phyloP scores from a whole-genome alignment of 164 flowering plant species.

The Vitis rupestris region DNA sequence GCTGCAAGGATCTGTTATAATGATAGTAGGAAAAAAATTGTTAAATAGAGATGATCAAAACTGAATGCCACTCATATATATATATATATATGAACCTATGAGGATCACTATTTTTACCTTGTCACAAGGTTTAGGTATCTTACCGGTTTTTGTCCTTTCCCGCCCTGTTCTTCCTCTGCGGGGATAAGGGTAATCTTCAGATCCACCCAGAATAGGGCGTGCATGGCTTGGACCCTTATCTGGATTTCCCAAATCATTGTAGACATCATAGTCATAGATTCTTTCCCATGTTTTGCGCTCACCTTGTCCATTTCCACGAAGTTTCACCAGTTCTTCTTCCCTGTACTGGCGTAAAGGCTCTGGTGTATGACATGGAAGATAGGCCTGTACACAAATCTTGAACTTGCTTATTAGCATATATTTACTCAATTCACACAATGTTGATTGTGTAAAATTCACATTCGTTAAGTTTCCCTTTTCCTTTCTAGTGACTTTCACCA shows the following conservation, averaged over 20 bases:
- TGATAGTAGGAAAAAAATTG: neutral
- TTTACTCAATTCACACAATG: neutral
- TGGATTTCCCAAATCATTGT: constrained; percentile 78
- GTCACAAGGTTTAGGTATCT: neutral
- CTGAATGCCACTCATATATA: neutral
- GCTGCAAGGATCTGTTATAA: constrained; percentile 51
- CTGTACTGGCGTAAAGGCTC: constrained; percentile 48
- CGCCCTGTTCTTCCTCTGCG: constrained; percentile 84
- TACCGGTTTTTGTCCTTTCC: constrained; percentile 55
- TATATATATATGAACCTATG: neutral
- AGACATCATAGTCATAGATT: constrained; percentile 82
- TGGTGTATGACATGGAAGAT: constrained; percentile 70
- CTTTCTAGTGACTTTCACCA: neutral
- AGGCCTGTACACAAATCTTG: constrained; percentile 39
- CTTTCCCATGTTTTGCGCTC: constrained; percentile 79
- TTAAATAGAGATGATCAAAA: neutral
- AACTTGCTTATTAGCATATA: constrained; percentile 1
- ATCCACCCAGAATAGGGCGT: constrained; percentile 77
- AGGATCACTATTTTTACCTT: neutral
- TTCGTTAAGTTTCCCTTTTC: no score
- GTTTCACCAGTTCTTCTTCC: constrained; percentile 63
- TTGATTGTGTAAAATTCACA: no score
- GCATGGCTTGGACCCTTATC: constrained; percentile 49
- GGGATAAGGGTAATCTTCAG: constrained; percentile 71
- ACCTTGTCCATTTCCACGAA: constrained; percentile 64